These are phyloP conservation scores for Cynara cardunculus DNA, from an alignment of 129 eudicot species.

Conservation along the genomic window DNA sequence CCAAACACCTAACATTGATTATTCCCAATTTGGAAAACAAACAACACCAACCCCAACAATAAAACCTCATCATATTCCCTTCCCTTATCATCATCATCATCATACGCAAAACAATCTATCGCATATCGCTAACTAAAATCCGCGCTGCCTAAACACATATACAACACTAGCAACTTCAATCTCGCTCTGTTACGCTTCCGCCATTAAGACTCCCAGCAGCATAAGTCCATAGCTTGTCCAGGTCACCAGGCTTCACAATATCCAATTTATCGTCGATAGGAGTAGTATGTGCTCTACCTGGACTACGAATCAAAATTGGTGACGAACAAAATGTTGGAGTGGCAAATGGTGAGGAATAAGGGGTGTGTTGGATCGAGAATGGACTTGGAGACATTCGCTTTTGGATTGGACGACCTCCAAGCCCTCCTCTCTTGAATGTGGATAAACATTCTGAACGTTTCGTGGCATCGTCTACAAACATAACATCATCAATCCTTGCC, in stretches of 20 bases:
- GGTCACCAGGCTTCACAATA: slow-evolving; percentile 41
- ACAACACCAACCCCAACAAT: no score
- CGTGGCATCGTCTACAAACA: slow-evolving; percentile 59
- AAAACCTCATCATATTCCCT: no score
- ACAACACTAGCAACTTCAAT: slow-evolving; percentile 32
- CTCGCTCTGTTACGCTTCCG: slow-evolving; percentile 43
- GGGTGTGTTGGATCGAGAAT: slow-evolving; percentile 76
- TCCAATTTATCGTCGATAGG: slow-evolving; percentile 41
- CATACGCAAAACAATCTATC: background rate
- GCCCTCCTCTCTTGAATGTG: slow-evolving; percentile 64
- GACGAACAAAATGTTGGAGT: slow-evolving; percentile 72
- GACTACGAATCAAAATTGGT: slow-evolving; percentile 58
- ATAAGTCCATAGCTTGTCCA: slow-evolving; percentile 76
- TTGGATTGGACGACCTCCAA: slow-evolving; percentile 71
- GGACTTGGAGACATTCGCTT: slow-evolving; percentile 86
- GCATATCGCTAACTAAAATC: background rate
- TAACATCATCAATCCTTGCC: slow-evolving; percentile 54
- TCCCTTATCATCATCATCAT: no score
- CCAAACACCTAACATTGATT: no score
- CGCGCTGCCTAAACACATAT: slow-evolving; percentile 16
- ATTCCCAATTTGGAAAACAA: no score
- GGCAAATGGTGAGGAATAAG: slow-evolving; percentile 76
- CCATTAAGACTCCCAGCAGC: slow-evolving; percentile 42
- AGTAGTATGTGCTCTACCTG: slow-evolving; percentile 37
- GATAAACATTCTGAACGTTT: slow-evolving; percentile 59